Evolutionary conservation across 148 eudicot genomes (phyloP).

Genomic region (Cornus suecica): DNA sequence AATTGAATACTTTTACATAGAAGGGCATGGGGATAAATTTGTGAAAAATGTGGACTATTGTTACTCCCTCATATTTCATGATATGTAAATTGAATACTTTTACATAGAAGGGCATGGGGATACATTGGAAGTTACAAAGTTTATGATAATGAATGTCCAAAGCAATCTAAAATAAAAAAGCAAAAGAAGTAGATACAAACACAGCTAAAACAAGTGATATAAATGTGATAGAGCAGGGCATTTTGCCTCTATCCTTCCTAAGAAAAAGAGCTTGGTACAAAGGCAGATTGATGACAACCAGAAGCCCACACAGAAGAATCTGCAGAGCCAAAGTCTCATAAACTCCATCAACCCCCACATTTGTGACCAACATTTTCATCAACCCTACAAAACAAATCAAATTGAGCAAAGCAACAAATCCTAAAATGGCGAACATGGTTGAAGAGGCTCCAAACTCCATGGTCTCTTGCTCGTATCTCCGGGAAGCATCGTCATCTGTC

Average conservation of each 20-base stretch:
- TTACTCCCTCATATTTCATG: no score
- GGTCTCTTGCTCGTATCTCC: slow-evolving; percentile 55
- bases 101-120: no score
- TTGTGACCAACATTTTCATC: slow-evolving; percentile 9
- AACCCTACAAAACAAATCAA: slow-evolving; percentile 34
- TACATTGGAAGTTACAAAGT: background rate
- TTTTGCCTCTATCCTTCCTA: slow-evolving; percentile 67
- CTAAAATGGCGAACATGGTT: slow-evolving; percentile 56
- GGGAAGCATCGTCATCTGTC: slow-evolving; percentile 33
- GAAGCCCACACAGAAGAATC: slow-evolving; percentile 40
- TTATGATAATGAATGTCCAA: no score
- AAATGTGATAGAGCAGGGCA: slow-evolving; percentile 49
- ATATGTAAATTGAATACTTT: background rate
- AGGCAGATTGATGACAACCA: slow-evolving; percentile 59
- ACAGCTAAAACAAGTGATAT: slow-evolving; percentile 45
- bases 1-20: no score
- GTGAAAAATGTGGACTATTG: no score
- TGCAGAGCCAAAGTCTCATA: slow-evolving; percentile 41
- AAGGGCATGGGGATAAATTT: no score
- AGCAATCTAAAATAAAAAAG: slow-evolving; percentile 12
- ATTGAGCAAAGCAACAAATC: slow-evolving; percentile 53
- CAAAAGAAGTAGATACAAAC: slow-evolving; percentile 33
- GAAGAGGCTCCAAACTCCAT: slow-evolving; percentile 75
- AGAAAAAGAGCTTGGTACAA: slow-evolving; percentile 53
- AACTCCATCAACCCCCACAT: background rate